These are phyloP conservation scores for Eucalyptus cloeziana DNA, from an alignment of 345 rosid species.

Conservation along the genomic window DNA sequence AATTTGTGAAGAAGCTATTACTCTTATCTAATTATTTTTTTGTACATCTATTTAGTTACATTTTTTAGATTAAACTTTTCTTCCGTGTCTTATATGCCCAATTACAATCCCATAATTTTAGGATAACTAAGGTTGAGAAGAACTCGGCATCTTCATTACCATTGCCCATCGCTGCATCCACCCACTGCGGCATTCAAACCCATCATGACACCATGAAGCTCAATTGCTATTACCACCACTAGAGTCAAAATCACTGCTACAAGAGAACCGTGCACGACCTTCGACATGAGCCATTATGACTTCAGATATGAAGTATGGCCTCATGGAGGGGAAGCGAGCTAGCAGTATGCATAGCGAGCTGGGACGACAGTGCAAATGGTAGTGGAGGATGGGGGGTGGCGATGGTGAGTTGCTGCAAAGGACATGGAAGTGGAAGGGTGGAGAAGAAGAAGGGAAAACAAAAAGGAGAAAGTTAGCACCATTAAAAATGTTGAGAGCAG, in stretches of 20 bases:
- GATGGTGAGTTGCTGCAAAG: accelerated
- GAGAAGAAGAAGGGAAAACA: too few relatives aligned
- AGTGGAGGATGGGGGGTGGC: background rate
- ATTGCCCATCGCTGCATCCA: accelerated
- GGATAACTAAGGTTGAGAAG: too few relatives aligned
- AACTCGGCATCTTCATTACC: too few relatives aligned
- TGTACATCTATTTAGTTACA: too few relatives aligned
- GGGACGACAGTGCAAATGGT: background rate
- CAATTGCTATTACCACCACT: accelerated
- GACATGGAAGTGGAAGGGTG: too few relatives aligned
- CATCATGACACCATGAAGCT: background rate
- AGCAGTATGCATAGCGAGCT: background rate
- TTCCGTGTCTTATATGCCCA: too few relatives aligned
- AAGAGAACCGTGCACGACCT: background rate
- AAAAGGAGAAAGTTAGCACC: too few relatives aligned
- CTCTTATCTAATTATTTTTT: too few relatives aligned
- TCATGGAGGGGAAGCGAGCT: background rate
- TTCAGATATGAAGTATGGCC: background rate
- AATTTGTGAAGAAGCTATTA: background rate
- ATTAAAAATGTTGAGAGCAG: too few relatives aligned
- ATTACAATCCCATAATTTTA: too few relatives aligned
- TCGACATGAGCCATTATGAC: background rate
- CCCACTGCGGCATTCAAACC: accelerated
- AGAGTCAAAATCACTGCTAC: too few relatives aligned
- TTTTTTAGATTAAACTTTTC: too few relatives aligned